These are phyloP conservation scores for Phytophthora citricola DNA, from an alignment of 352 stramenopile species.

Conservation along the genomic window DNA sequence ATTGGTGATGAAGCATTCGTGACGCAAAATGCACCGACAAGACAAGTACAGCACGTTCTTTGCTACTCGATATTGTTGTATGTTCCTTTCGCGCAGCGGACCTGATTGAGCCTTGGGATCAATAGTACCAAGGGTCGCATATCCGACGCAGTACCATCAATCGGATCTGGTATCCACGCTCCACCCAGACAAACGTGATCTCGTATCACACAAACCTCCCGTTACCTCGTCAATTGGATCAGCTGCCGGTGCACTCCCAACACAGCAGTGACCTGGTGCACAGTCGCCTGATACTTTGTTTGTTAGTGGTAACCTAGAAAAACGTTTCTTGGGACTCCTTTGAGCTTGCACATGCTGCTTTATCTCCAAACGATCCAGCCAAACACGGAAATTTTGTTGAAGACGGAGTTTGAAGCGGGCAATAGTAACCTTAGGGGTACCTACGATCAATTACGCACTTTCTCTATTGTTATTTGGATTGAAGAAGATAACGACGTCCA, in stretches of 20 bases:
- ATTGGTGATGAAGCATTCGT: slow-evolving; percentile 59
- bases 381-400: slow-evolving; percentile 61
- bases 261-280: slow-evolving; percentile 75
- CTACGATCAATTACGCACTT: too few relatives aligned
- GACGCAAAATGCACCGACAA: slow-evolving; percentile 78
- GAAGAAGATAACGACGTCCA: too few relatives aligned
- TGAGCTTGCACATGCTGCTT: slow-evolving; percentile 39
- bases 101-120: slow-evolving; percentile 56
- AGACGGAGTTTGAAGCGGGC: slow-evolving; percentile 55
- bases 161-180: slow-evolving; percentile 54
- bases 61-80: slow-evolving; percentile 62
- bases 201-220: slow-evolving; percentile 53
- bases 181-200: slow-evolving; percentile 73
- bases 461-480: too few relatives aligned
- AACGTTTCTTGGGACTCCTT: slow-evolving; percentile 84
- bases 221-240: slow-evolving; percentile 52
- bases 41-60: slow-evolving; percentile 46
- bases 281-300: slow-evolving; percentile 64
- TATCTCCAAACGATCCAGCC: slow-evolving; percentile 68
- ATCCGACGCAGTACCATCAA: slow-evolving; percentile 62
- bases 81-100: slow-evolving; percentile 69
- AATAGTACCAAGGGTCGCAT: slow-evolving; percentile 78
- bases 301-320: slow-evolving; percentile 63
- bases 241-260: slow-evolving; percentile 41
- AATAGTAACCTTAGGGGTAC: slow-evolving; percentile 75